Conservation (phyloP, 1,284 basidiomycete genomes). For the Trichosporon sp. region DNA sequence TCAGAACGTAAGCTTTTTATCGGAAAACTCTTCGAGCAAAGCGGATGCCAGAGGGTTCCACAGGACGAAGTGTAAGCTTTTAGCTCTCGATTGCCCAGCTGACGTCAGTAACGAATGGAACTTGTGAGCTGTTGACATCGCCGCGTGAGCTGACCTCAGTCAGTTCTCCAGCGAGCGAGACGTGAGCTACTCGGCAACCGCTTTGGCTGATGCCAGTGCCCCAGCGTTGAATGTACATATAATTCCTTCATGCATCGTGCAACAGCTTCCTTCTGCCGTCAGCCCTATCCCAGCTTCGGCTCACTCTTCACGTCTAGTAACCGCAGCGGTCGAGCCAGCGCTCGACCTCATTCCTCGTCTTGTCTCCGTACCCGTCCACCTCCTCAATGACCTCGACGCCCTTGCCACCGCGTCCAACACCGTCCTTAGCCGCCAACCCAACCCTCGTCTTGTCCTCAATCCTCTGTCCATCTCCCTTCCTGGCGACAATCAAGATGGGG, state of each 20-base stretch:
- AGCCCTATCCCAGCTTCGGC: not conserved
- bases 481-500: constrained; percentile 61
- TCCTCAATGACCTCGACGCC: constrained; percentile 45
- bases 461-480: constrained; percentile 21
- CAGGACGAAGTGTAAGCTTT: not conserved
- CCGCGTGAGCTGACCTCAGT: too few species aligned
- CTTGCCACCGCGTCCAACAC: constrained; percentile 48
- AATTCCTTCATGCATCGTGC: not conserved
- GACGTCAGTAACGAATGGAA: not conserved
- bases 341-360: constrained; percentile 51
- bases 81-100: not conserved
- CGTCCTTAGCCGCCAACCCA: constrained; percentile 34
- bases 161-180: too few species aligned
- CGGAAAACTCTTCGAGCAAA: not conserved
- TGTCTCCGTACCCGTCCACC: constrained; percentile 43
- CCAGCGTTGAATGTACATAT: not conserved
- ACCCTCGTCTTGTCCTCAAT: constrained; percentile 30
- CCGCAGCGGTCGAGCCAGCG: constrained; percentile 56
- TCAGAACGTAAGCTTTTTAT: too few species aligned
- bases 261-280: not conserved
- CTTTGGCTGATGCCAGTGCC: not conserved
- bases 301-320: constrained; percentile 32
- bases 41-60: too few species aligned
- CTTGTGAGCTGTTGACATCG: not conserved
- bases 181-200: not conserved